A percentile compares a stretch with the other conserved stretches of the same genome.
Evolutionary conservation across 441 rosid genomes (phyloP).

Genomic region (Metrosideros polymorpha): DNA sequence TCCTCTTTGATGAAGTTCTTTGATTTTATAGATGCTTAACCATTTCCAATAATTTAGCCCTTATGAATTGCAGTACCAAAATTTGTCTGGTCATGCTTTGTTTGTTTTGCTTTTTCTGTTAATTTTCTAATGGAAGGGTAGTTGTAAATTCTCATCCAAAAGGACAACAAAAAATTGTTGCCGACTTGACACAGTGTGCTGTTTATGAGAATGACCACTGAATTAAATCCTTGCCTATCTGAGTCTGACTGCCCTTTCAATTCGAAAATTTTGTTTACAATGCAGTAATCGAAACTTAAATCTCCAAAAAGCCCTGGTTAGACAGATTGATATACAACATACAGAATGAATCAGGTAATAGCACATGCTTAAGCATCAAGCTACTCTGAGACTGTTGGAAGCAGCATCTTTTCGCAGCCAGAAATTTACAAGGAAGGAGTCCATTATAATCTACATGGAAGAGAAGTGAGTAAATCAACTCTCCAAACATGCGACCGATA

Average conservation of each 20-base stretch:
- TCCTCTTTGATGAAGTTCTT: no score
- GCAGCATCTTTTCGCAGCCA: conserved; percentile 42
- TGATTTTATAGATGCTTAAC: no score
- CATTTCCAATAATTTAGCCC: no score
- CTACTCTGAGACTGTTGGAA: conserved; percentile 31
- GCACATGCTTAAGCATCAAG: conserved; percentile 17
- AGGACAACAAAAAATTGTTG: not conserved
- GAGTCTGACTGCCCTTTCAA: not conserved
- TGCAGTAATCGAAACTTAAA: not conserved
- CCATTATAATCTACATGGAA: conserved; percentile 55
- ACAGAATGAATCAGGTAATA: not conserved
- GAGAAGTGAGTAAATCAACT: not conserved
- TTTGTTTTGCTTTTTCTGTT: not conserved
- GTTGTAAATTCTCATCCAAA: not conserved
- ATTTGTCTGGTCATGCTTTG: not conserved
- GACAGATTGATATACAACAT: not conserved
- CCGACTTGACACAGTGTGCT: not conserved
- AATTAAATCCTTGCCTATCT: not conserved
- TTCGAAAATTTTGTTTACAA: not conserved
- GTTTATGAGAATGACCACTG: not conserved
- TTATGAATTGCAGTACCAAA: no score
- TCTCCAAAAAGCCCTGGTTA: not conserved
- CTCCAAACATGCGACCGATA: not conserved
- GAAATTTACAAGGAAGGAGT: conserved; percentile 65
- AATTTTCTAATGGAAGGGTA: not conserved